Evolutionary conservation across 1,284 basidiomycete species (phyloP).

Genomic region (Sporisorium exsertum): DNA sequence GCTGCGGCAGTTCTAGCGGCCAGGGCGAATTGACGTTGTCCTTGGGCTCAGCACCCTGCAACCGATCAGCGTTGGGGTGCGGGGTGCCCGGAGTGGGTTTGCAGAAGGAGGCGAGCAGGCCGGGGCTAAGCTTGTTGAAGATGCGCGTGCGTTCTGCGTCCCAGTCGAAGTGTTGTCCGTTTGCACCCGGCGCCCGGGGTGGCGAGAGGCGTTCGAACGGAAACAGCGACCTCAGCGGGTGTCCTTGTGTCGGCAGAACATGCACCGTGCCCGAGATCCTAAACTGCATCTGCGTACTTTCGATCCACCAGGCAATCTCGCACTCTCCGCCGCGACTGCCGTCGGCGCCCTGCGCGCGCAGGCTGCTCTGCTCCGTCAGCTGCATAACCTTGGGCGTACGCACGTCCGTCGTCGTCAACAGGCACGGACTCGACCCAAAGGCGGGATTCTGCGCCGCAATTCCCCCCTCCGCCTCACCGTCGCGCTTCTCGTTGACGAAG

Average conservation of each 20-base stretch:
- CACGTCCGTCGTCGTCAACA: constrained; percentile 70
- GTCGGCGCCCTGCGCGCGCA: constrained; percentile 33
- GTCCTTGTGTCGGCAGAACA: constrained; percentile 58
- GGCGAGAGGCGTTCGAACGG: constrained; percentile 48
- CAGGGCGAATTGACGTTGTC: constrained; percentile 51
- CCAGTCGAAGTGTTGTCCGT: constrained; percentile 65
- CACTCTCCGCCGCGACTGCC: constrained; percentile 49
- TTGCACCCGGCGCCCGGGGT: constrained; percentile 27
- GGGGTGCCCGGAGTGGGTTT: constrained; percentile 67
- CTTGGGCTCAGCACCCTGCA: constrained; percentile 29
- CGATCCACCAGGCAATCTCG: constrained; percentile 70
- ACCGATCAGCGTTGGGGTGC: constrained; percentile 46
- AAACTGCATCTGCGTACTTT: constrained; percentile 67
- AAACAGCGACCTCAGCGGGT: constrained; percentile 47
- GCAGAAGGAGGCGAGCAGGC: constrained; percentile 69
- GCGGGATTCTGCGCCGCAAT: constrained; percentile 47
- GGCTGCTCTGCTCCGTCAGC: constrained; percentile 48
- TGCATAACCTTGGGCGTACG: constrained; percentile 68
- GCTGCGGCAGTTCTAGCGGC: constrained; percentile 59
- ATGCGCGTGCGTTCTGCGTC: constrained; percentile 67
- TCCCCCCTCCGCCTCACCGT: constrained; percentile 48
- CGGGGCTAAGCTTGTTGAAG: constrained; percentile 68
- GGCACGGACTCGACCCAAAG: constrained; percentile 59
- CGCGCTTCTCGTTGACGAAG: constrained; percentile 69
- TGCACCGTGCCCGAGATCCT: constrained; percentile 67